A percentile compares a stretch with the other conserved stretches of the same genome.
Conservation (phyloP, 805 yeast genomes). For the Suhomyces sp. region DNA sequence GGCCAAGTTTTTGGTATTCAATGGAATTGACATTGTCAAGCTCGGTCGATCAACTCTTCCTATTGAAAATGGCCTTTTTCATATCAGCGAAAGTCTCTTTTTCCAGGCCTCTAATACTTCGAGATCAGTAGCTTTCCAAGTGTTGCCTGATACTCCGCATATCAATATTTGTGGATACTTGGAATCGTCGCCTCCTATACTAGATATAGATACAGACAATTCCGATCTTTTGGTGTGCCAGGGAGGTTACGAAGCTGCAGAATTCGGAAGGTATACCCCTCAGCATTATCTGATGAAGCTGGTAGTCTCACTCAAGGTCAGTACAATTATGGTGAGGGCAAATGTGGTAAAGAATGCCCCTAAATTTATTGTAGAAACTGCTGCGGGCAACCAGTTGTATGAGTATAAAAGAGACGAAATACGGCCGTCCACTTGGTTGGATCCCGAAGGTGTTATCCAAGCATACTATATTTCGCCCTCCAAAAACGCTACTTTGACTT, state of each 20-base stretch:
- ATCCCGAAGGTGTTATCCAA: not conserved
- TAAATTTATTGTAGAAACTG: not conserved
- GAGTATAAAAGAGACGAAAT: not conserved
- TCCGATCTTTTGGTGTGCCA: slow-evolving; percentile 22
- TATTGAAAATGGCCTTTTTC: slow-evolving; percentile 17
- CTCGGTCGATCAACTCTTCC: slow-evolving; percentile 34
- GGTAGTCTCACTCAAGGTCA: not conserved
- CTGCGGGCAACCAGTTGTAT: not conserved
- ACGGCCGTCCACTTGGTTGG: not conserved
- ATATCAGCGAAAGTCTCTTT: slow-evolving; percentile 24
- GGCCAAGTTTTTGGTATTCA: slow-evolving; percentile 5
- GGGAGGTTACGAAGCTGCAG: slow-evolving; percentile 37
- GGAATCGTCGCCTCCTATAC: slow-evolving; percentile 31
- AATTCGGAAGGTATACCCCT: slow-evolving; percentile 12
- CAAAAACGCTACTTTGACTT: not conserved
- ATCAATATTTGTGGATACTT: slow-evolving; percentile 19
- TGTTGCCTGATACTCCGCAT: slow-evolving; percentile 24
- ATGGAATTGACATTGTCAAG: slow-evolving; percentile 17
- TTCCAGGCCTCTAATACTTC: slow-evolving; percentile 30
- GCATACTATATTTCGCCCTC: not conserved
- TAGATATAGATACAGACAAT: slow-evolving; percentile 18
- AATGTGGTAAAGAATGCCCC: not conserved
- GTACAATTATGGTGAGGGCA: too few species aligned
- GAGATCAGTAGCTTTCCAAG: slow-evolving; percentile 28
- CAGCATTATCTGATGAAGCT: not conserved